Conservation (phyloP, 176 grass and related monocot species). For the Triticum urartu region DNA sequence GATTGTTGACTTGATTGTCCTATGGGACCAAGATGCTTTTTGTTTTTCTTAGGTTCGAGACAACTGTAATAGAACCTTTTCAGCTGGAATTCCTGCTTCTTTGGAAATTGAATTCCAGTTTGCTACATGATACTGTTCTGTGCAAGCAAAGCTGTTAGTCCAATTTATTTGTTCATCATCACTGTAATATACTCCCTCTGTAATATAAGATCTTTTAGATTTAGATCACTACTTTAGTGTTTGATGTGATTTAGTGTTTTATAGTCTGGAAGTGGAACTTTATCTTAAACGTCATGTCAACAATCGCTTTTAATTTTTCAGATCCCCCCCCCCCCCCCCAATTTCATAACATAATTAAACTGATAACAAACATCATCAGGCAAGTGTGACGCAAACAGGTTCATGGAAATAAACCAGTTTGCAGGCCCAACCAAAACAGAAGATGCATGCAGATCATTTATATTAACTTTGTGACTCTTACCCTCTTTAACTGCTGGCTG, state of each 20-base stretch:
- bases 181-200: neutral
- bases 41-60: conserved; percentile 16
- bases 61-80: neutral
- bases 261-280: neutral
- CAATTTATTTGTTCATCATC: neutral
- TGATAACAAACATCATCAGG: too few species aligned
- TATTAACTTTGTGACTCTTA: too few species aligned
- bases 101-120: neutral
- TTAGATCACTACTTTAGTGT: too few species aligned
- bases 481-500: too few species aligned
- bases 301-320: too few species aligned
- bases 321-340: too few species aligned
- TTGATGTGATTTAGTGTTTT: neutral
- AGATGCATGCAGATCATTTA: too few species aligned
- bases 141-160: neutral
- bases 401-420: too few species aligned
- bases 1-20: conserved; percentile 8
- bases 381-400: too few species aligned
- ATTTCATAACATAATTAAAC: too few species aligned
- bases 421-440: too few species aligned
- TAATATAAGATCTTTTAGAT: too few species aligned
- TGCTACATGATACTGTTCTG: neutral
- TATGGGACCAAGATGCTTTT: conserved; percentile 10
- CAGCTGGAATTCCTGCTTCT: neutral
- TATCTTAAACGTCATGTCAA: neutral